Evolutionary conservation across 129 eudicot species (phyloP).

Genomic region (Lactuca saligna): DNA sequence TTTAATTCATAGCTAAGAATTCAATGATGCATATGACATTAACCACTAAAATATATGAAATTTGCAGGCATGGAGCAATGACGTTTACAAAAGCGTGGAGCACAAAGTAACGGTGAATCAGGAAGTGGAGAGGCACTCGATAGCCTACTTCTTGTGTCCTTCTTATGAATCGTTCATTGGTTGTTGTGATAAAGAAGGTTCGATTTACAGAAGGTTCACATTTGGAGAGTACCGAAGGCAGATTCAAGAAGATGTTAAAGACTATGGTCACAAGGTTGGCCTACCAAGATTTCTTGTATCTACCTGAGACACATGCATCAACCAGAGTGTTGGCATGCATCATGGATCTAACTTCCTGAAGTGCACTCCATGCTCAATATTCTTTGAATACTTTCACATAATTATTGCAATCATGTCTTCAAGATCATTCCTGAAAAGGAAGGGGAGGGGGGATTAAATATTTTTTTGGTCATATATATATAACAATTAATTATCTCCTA

Average conservation of each 20-base stretch:
- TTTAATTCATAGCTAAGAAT: constrained; percentile 1
- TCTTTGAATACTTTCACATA: not conserved
- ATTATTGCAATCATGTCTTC: not conserved
- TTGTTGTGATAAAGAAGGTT: constrained; percentile 42
- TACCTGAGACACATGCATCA: constrained; percentile 1
- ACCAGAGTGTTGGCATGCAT: not conserved
- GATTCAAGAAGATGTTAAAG: constrained; percentile 55
- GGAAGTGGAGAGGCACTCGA: constrained; percentile 49
- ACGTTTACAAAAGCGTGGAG: constrained; percentile 51
- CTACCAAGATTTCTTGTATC: constrained; percentile 50
- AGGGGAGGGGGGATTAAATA: not conserved
- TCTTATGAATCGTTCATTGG: constrained; percentile 49
- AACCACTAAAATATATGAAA: constrained; percentile 13
- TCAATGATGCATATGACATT: constrained; percentile 24
- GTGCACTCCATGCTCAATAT: not conserved
- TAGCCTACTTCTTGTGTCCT: constrained; percentile 62
- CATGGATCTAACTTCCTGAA: not conserved
- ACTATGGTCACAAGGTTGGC: constrained; percentile 52
- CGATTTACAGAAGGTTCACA: constrained; percentile 42
- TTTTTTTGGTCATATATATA: not conserved
- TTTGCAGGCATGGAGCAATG: constrained; percentile 70
- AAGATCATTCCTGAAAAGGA: not conserved
- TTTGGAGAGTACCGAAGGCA: constrained; percentile 55
- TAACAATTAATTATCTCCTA: too few relatives aligned
- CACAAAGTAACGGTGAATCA: constrained; percentile 55